These are phyloP conservation scores for Tuber aestivum DNA, from an alignment of 495 filamentous ascomycete species.

Conservation along the genomic window DNA sequence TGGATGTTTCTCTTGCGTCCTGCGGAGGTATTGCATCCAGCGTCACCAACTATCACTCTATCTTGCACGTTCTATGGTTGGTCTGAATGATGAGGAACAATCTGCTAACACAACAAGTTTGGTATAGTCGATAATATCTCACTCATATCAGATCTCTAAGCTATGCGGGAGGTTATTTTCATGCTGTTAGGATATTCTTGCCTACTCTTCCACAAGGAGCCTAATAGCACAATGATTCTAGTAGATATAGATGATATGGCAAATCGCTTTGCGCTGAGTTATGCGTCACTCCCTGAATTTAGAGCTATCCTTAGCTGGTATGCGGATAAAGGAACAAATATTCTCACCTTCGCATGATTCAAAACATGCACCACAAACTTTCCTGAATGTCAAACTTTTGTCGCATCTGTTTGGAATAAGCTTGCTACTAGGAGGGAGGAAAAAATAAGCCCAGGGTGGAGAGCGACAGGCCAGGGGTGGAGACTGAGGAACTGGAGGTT, in stretches of 20 bases:
- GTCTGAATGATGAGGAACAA: neutral
- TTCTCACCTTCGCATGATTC: constrained; percentile 44
- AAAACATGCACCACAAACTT: constrained; percentile 11
- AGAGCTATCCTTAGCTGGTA: constrained; percentile 39
- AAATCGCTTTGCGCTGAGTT: constrained; percentile 40
- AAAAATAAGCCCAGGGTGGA: too few relatives aligned
- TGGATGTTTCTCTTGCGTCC: constrained; percentile 41
- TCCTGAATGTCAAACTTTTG: constrained; percentile 36
- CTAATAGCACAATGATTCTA: constrained; percentile 39
- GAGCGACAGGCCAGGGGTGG: too few relatives aligned
- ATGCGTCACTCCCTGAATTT: constrained; percentile 42
- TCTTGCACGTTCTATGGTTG: neutral
- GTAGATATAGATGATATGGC: constrained; percentile 17
- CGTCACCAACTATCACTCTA: constrained; percentile 9
- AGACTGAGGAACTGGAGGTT: too few relatives aligned
- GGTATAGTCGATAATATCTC: constrained; percentile 46
- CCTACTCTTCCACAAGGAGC: constrained; percentile 55
- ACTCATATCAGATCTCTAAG: constrained; percentile 63
- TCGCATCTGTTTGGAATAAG: constrained; percentile 39
- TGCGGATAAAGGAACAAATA: constrained; percentile 43
- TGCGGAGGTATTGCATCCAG: constrained; percentile 44
- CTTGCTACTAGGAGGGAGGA: constrained; percentile 37
- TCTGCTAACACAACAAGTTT: constrained; percentile 33
- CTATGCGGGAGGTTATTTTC: constrained; percentile 70
- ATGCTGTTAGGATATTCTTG: constrained; percentile 79